Base-by-base conservation (phyloP, 23 red algal genomes). In the Chondrus crispus region DNA sequence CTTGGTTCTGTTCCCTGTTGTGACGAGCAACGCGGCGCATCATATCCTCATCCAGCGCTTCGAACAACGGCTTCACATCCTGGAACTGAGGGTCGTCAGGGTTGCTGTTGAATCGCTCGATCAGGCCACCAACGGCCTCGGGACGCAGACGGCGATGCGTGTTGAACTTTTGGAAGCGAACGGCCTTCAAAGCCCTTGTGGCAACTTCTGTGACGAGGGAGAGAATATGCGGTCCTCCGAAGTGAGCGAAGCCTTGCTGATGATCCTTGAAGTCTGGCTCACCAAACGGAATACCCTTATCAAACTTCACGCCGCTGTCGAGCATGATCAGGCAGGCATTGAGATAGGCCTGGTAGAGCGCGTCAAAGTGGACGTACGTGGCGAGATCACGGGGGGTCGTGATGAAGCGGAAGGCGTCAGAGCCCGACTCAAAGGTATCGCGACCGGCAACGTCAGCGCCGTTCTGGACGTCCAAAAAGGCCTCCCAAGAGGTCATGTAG, bases 131-230 rank as follows among this genome's bases (percentile, higher is more conserved):
- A 4, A 88, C 73, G 0, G 80, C 91, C 40, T 94, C 91, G 2
- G 91, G 91, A n/a, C 91, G 79, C 26, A 94, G 66, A 24, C 91
- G 80, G 13, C 91, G 68, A 60, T 94, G 91, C 0, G 71, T 54
- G 69, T 94, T 86, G 39, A 79, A 88, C 74, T 94, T 94, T 40
- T 94, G 91, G 70, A 80, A 94, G 19, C 91, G 81, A 42, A 94
- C 91, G 14, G 91, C 91, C 69, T 94, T 94, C 35, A 94, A 66
- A 5, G 91, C 91, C 48, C 91, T 81, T 10, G 91, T 94, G 48
- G 91, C 91, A 47, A 94, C 91, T 30, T 94, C 91, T 11, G 91
- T 88, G 16, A 94, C 81, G 32, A 94, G 69, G 36, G 91, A 70
- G 28, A 94, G 82, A 28, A 94, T 80, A 30, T 94, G 91, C 14